These are phyloP conservation scores for Phytophthora tentaculata DNA, from an alignment of 352 stramenopile species.

Conservation along the genomic window DNA sequence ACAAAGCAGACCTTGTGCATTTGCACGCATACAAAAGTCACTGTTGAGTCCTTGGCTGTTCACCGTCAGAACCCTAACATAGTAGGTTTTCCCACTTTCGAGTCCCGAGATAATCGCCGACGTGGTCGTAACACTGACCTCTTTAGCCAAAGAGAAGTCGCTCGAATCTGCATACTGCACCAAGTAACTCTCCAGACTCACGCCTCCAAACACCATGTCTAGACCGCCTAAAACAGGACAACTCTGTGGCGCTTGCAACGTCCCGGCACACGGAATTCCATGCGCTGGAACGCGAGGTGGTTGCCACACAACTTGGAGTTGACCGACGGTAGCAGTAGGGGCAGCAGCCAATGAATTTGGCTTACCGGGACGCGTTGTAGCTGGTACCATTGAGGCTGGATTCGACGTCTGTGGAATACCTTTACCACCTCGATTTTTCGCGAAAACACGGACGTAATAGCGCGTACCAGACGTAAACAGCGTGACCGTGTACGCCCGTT, in stretches of 20 bases:
- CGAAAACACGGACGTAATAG: constrained; percentile 93
- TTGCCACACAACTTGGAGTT: constrained; percentile 74
- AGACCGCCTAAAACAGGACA: constrained; percentile 70
- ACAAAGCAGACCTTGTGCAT: constrained; percentile 66
- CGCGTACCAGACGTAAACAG: constrained; percentile 77
- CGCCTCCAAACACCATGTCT: constrained; percentile 92
- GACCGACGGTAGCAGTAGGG: constrained; percentile 33
- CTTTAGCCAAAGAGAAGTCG: constrained; percentile 78
- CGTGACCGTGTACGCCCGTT: constrained; percentile 82
- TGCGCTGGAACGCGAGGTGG: constrained; percentile 66
- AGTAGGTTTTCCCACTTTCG: constrained; percentile 76
- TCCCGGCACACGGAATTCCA: constrained; percentile 71
- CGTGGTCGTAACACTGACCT: constrained; percentile 66
- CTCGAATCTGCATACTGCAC: constrained; percentile 89
- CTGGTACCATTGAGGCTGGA: constrained; percentile 54
- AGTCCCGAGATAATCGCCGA: constrained; percentile 70
- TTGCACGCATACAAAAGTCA: constrained; percentile 70
- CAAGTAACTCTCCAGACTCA: constrained; percentile 91
- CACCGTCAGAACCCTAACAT: constrained; percentile 79
- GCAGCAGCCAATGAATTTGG: constrained; percentile 55
- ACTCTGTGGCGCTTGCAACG: constrained; percentile 52
- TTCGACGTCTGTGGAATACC: constrained; percentile 64
- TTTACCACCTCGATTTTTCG: constrained; percentile 64
- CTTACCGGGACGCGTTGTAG: constrained; percentile 69
- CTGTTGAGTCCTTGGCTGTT: constrained; percentile 82